These are phyloP conservation scores for Pyrenophora seminiperda DNA, from an alignment of 2,329 filamentous ascomycete species.

Conservation along the genomic window DNA sequence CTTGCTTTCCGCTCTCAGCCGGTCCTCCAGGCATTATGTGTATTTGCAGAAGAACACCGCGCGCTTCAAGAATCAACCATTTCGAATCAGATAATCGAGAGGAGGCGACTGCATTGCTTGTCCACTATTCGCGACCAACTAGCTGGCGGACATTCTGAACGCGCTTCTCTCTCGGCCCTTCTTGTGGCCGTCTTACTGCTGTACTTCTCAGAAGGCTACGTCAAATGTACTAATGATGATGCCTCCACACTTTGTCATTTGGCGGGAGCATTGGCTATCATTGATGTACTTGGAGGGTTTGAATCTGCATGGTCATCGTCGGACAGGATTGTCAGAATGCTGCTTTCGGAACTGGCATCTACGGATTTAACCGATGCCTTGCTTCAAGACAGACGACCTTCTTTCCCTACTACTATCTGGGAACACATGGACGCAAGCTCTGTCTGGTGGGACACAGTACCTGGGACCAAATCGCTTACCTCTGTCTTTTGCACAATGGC, in stretches of 20 bases:
- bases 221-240: conserved; percentile 16
- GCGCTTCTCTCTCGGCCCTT: conserved; percentile 13
- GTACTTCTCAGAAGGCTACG: conserved; percentile 22
- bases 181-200: conserved; percentile 20
- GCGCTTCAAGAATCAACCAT: conserved; percentile 14
- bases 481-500: conserved; percentile 8
- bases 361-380: conserved; percentile 22
- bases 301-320: conserved; percentile 8
- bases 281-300: conserved; percentile 74
- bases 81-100: conserved; percentile 7
- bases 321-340: conserved; percentile 15
- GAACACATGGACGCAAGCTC: conserved; percentile 12
- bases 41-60: conserved; percentile 20
- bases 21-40: conserved; percentile 18
- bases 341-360: conserved; percentile 22
- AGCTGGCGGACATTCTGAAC: conserved; percentile 4
- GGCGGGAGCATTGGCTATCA: conserved; percentile 66
- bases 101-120: conserved; percentile 14
- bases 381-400: conserved; percentile 16
- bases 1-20: conserved; percentile 18
- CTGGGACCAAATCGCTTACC: conserved; percentile 5
- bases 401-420: conserved; percentile 17
- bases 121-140: conserved; percentile 16
- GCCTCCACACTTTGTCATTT: conserved; percentile 21
- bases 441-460: conserved; percentile 17